Percentiles rank a stretch among this genome's conserved stretches.
Evolutionary conservation across 164 flowering plant species (phyloP).

Genomic region (Protea cynaroides): DNA sequence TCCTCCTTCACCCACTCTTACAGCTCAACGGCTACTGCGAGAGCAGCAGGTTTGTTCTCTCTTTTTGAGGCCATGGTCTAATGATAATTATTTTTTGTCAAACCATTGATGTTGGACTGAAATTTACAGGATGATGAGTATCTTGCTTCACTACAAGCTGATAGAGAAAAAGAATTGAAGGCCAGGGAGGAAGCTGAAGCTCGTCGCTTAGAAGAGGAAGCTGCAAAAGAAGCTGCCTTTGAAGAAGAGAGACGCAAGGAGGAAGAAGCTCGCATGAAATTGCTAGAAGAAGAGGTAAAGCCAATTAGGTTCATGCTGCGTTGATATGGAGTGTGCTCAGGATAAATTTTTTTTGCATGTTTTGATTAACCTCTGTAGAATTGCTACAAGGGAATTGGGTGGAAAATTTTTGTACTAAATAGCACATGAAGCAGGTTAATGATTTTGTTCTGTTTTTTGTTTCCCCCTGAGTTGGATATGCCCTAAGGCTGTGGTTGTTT

Average conservation of each 20-base stretch:
- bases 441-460: neutral
- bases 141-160: conserved; percentile 89
- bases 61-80: neutral
- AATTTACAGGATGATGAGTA: conserved; percentile 85
- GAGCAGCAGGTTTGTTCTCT: conserved; percentile 77
- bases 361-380: neutral
- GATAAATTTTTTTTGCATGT: neutral
- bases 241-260: conserved; percentile 57
- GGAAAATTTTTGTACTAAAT: neutral
- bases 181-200: conserved; percentile 70
- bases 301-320: conserved; percentile 1
- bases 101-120: neutral
- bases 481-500: too few species aligned
- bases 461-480: neutral
- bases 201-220: conserved; percentile 41
- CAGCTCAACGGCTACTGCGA: conserved; percentile 79
- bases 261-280: conserved; percentile 55
- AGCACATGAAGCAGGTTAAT: neutral
- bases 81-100: neutral
- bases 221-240: conserved; percentile 61
- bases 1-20: conserved; percentile 82
- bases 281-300: conserved; percentile 79
- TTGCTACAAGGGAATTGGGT: neutral
- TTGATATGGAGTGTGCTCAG: too few species aligned
- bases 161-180: conserved; percentile 78